A percentile compares a stretch with the other conserved stretches of the same genome.
These are phyloP conservation scores for Lentinus polychrous DNA, from an alignment of 1,284 basidiomycete species.

Conservation along the genomic window DNA sequence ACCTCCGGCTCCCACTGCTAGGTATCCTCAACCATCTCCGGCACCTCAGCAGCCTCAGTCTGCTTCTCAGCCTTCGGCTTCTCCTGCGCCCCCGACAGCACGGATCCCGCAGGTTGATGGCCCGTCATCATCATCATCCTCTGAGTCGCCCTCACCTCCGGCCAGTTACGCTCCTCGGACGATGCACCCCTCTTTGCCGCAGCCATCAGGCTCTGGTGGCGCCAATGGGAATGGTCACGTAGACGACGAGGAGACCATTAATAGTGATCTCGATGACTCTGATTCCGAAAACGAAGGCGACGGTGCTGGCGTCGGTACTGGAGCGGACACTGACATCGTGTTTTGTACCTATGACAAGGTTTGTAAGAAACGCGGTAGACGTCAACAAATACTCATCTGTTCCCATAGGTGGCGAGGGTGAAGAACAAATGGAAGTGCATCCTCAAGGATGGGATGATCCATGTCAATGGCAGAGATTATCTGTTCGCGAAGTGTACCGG, in stretches of 20 bases:
- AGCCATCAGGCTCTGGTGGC: slow-evolving; percentile 19
- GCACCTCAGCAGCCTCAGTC: slow-evolving; percentile 5
- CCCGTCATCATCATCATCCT: slow-evolving; percentile 45
- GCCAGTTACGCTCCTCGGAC: slow-evolving; percentile 53
- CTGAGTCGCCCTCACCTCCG: slow-evolving; percentile 58
- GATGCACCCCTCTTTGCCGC: slow-evolving; percentile 30
- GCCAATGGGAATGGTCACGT: slow-evolving; percentile 21
- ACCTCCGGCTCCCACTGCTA: slow-evolving; percentile 21
- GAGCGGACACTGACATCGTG: slow-evolving; percentile 84
- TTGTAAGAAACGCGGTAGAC: slow-evolving; percentile 13
- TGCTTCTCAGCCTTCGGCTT: background rate
- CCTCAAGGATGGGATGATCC: slow-evolving; percentile 98
- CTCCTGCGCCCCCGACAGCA: slow-evolving; percentile 12
- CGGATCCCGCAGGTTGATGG: slow-evolving; percentile 68
- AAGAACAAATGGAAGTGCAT: slow-evolving; percentile 99
- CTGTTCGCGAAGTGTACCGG: slow-evolving; percentile 94
- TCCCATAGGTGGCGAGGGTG: slow-evolving; percentile 80
- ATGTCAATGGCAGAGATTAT: slow-evolving; percentile 96
- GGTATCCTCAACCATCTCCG: slow-evolving; percentile 8
- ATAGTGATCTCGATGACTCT: slow-evolving; percentile 93
- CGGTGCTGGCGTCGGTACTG: slow-evolving; percentile 55
- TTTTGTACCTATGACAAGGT: slow-evolving; percentile 99
- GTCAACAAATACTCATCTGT: slow-evolving; percentile 7
- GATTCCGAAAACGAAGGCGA: slow-evolving; percentile 78
- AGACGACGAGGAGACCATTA: slow-evolving; percentile 80